Evolutionary conservation across 768 basidiomycete genomes (phyloP).

Genomic region (Mycena galopus): DNA sequence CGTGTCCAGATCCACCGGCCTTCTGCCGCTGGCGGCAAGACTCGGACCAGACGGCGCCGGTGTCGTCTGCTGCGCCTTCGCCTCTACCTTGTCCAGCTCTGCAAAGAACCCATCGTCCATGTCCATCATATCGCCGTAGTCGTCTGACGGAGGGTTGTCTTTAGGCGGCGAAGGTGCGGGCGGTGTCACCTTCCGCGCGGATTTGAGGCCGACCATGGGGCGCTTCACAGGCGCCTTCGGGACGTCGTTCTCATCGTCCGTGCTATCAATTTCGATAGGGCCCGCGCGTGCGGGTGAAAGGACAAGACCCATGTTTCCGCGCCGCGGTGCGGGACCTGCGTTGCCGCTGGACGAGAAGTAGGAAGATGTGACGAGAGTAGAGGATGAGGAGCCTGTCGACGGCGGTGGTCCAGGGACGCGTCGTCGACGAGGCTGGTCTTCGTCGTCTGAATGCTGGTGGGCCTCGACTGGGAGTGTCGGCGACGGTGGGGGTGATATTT

Average conservation of each 20-base stretch:
- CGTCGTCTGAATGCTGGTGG: conserved; percentile 43
- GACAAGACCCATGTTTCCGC: conserved; percentile 30
- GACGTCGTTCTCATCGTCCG: conserved; percentile 43
- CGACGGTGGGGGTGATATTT: conserved; percentile 42
- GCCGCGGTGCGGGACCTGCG: conserved; percentile 25
- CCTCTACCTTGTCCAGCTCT: conserved; percentile 47
- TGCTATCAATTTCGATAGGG: conserved; percentile 45
- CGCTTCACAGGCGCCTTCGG: conserved; percentile 8
- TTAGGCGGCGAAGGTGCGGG: conserved; percentile 8
- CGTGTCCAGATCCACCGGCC: conserved; percentile 39
- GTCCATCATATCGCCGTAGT: conserved; percentile 48
- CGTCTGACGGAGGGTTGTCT: conserved; percentile 38
- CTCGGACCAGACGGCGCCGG: conserved; percentile 4
- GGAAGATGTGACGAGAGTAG: conserved; percentile 23
- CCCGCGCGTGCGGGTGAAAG: conserved; percentile 34
- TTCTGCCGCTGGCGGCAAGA: conserved; percentile 27
- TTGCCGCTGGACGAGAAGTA: conserved; percentile 28
- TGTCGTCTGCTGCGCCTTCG: conserved; percentile 43
- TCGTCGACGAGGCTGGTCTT: conserved; percentile 44
- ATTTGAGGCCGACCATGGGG: conserved; percentile 31
- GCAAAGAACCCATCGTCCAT: conserved; percentile 57
- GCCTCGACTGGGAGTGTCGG: conserved; percentile 35
- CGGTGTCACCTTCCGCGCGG: conserved; percentile 18
- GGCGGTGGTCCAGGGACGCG: conserved; percentile 38
- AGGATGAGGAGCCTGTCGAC: conserved; percentile 23